Evolutionary conservation across 2,329 filamentous ascomycete species (phyloP).

Genomic region (Sphaerulina musiva): DNA sequence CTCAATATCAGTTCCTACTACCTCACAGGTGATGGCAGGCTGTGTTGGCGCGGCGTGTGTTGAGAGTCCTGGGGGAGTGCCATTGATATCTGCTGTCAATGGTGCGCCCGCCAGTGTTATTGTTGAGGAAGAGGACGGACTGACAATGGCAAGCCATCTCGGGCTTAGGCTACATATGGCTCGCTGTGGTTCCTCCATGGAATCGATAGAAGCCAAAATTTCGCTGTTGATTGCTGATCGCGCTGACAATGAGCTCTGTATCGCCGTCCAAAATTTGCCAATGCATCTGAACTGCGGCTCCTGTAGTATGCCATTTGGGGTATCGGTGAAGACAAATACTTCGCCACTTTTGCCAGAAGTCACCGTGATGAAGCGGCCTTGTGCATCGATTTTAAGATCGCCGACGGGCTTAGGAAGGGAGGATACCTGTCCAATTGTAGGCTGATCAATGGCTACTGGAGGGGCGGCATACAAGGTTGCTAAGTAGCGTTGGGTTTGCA

Average conservation of each 20-base stretch:
- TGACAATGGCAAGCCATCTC: slow-evolving; percentile 72
- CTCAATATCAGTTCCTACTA: slow-evolving; percentile 66
- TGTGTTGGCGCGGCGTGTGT: slow-evolving; percentile 63
- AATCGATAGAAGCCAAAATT: slow-evolving; percentile 26
- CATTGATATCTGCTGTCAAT: slow-evolving; percentile 46
- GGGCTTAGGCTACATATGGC: slow-evolving; percentile 64
- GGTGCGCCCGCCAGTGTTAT: slow-evolving; percentile 62
- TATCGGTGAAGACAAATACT: slow-evolving; percentile 61
- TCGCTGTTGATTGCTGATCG: slow-evolving; percentile 18
- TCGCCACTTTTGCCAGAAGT: slow-evolving; percentile 81
- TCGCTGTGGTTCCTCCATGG: slow-evolving; percentile 31
- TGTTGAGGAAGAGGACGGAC: slow-evolving; percentile 59
- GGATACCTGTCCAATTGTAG: slow-evolving; percentile 23
- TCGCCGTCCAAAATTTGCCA: slow-evolving; percentile 85
- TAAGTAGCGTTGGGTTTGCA: slow-evolving; percentile 65
- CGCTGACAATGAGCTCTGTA: slow-evolving; percentile 37
- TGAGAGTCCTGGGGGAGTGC: slow-evolving; percentile 49
- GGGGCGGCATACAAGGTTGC: slow-evolving; percentile 68
- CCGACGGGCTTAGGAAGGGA: slow-evolving; percentile 58
- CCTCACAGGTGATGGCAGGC: slow-evolving; percentile 58
- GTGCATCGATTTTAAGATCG: slow-evolving; percentile 66
- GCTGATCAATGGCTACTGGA: slow-evolving; percentile 43
- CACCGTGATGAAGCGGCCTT: slow-evolving; percentile 64
- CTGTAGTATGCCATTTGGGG: slow-evolving; percentile 26
- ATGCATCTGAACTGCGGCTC: slow-evolving; percentile 55